These are phyloP conservation scores for Bjerkandera adusta DNA, from an alignment of 1,284 basidiomycete genomes.

Conservation along the genomic window DNA sequence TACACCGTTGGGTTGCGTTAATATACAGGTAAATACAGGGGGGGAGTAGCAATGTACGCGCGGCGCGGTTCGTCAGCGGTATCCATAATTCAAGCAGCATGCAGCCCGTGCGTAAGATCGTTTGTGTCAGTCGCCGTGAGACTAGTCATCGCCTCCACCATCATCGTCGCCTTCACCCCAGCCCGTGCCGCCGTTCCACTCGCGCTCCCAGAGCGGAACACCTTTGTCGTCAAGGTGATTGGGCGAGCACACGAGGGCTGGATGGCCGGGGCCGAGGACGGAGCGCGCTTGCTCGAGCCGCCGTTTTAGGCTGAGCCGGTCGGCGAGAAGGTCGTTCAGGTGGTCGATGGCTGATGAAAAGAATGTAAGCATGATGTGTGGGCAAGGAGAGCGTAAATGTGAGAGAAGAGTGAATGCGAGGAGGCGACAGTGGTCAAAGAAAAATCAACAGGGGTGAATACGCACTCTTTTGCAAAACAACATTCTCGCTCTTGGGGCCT, in stretches of 20 bases:
- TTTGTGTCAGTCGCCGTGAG: too few relatives aligned
- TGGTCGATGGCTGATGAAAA: slow-evolving; percentile 75
- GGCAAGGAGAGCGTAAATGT: neutral
- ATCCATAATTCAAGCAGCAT: too few relatives aligned
- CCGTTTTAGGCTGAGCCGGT: slow-evolving; percentile 51
- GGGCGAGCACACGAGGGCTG: slow-evolving; percentile 37
- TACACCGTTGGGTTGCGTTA: too few relatives aligned
- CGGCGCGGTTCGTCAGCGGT: too few relatives aligned
- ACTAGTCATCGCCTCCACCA: slow-evolving; percentile 41
- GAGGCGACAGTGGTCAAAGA: slow-evolving; percentile 7
- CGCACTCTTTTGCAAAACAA: slow-evolving; percentile 82
- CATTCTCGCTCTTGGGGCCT: slow-evolving; percentile 82
- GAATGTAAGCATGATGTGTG: slow-evolving; percentile 7
- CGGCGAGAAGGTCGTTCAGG: slow-evolving; percentile 59
- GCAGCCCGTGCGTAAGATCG: too few relatives aligned
- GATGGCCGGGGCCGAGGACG: slow-evolving; percentile 54
- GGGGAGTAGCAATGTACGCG: too few relatives aligned
- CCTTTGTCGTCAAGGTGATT: slow-evolving; percentile 29
- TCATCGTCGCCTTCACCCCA: slow-evolving; percentile 44
- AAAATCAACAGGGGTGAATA: slow-evolving; percentile 19
- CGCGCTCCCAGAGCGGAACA: slow-evolving; percentile 66
- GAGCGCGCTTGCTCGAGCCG: slow-evolving; percentile 61
- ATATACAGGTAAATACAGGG: too few relatives aligned
- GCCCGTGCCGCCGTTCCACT: slow-evolving; percentile 72
- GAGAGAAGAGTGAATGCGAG: slow-evolving; percentile 4